These are phyloP conservation scores for Ajuga reptans DNA, from an alignment of 305 asterid genomes.

Conservation along the genomic window DNA sequence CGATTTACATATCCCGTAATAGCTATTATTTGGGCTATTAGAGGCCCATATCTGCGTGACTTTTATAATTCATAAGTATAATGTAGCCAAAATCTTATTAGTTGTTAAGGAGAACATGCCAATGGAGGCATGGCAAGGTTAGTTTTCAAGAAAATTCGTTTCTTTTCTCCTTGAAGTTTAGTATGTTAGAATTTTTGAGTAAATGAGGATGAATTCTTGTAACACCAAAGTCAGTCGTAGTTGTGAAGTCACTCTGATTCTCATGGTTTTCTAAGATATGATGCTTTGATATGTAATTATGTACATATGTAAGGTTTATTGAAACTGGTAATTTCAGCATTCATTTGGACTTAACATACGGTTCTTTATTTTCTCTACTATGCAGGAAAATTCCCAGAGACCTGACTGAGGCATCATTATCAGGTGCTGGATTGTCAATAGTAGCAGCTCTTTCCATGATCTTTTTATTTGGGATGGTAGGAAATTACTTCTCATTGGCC, in stretches of 20 bases:
- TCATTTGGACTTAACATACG: background rate
- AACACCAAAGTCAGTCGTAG: background rate
- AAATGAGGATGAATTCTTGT: slow-evolving; percentile 5
- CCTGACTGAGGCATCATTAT: slow-evolving; percentile 89
- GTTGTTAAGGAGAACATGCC: background rate
- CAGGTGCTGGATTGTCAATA: slow-evolving; percentile 95
- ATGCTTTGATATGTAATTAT: background rate
- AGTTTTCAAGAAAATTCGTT: background rate
- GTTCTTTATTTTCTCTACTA: slow-evolving; percentile 14
- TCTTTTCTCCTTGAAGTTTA: background rate
- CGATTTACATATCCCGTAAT: background rate
- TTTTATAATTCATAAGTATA: background rate
- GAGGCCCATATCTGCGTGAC: background rate
- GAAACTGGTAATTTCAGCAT: background rate
- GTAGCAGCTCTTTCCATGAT: slow-evolving; percentile 75
- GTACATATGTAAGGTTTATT: background rate
- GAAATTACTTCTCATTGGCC: slow-evolving; percentile 18
- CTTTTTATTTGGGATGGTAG: slow-evolving; percentile 92
- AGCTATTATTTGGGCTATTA: background rate
- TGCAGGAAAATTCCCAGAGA: slow-evolving; percentile 94
- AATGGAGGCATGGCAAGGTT: background rate
- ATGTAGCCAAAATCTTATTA: background rate
- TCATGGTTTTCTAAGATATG: background rate
- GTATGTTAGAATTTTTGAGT: background rate
- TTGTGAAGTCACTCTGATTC: background rate